Conservation (phyloP, 75 land plant species). For the Picea glauca region DNA sequence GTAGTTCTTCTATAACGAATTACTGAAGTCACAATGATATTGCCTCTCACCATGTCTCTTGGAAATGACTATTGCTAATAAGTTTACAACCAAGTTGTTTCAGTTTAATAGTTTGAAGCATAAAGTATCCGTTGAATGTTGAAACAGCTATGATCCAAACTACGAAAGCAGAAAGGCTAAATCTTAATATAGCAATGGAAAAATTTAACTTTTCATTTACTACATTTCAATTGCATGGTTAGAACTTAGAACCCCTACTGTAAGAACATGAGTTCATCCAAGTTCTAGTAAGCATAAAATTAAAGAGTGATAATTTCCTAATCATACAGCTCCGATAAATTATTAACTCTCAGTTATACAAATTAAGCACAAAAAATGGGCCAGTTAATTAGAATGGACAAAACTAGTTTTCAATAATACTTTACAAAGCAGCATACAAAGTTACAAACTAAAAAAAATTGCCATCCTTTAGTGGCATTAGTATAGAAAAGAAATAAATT, state of each 20-base stretch:
- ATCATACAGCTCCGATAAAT: neutral
- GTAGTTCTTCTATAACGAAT: no score
- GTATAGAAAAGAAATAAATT: neutral
- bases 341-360: neutral
- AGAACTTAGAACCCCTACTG: neutral
- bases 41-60: neutral
- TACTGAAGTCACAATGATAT: no score
- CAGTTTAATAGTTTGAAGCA: neutral
- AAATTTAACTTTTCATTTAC: neutral
- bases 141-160: no score
- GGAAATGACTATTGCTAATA: neutral
- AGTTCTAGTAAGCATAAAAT: no score
- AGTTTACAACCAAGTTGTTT: neutral
- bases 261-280: neutral
- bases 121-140: no score
- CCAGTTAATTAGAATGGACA: neutral
- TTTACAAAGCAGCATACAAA: neutral
- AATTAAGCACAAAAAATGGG: neutral
- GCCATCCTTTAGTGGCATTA: neutral
- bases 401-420: neutral
- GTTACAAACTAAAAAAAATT: neutral
- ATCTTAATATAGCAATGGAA: neutral
- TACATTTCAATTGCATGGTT: neutral
- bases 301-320: neutral
- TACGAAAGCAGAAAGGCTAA: neutral